Evolutionary conservation across 1,284 basidiomycete genomes (phyloP), one percentile per base, ranked within the genome.

Genomic region (Afroboletus lepidellus): DNA sequence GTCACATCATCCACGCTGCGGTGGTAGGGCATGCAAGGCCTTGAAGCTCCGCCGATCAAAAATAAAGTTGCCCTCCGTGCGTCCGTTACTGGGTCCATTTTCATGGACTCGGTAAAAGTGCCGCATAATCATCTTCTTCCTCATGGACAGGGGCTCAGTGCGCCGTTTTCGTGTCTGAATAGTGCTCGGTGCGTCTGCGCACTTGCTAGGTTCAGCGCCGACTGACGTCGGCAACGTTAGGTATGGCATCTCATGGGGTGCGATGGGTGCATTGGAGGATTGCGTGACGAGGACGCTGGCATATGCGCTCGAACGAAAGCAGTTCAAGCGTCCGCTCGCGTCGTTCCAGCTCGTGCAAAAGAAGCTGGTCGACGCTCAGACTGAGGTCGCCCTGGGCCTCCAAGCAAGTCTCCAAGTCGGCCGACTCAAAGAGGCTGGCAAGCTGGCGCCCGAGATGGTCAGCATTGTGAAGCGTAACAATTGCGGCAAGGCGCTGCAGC

Each of bases 281-380:
- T 96, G 92, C 65, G 79, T 98, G 30, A 69, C 79, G 41, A 83
- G 84, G 46, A 83, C 95, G 0, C 80, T 91, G 25, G 80, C 81
- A 25, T 98, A 99, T 67, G 90, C 92, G 2, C 80, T 98, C 23
- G 93, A 98, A 66, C 80, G 93, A 46, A 80, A 87, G 41, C 95
- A 98, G 72, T 98, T 98, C 75, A 77, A 83, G 33, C 84, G 90
- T 32, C 94, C 94, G 0, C 78, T 98, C 5, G 94, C 92, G 1
- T 91, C 89, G 3, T 99, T 97, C 83, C 95, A 99, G 72, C 83
- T 95, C 20, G 81, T 98, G 21, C 96, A 98, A 72, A 96, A 96
- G 81, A 99, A 98, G 73, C 79, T 99, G 18, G 93, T 90, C 2
- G 94, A 98, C 60, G 95, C 95, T 15, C 85, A 90, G 58, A 92